These are phyloP conservation scores for Myxozyma melibiosi DNA, from an alignment of 805 yeast genomes.

Conservation along the genomic window DNA sequence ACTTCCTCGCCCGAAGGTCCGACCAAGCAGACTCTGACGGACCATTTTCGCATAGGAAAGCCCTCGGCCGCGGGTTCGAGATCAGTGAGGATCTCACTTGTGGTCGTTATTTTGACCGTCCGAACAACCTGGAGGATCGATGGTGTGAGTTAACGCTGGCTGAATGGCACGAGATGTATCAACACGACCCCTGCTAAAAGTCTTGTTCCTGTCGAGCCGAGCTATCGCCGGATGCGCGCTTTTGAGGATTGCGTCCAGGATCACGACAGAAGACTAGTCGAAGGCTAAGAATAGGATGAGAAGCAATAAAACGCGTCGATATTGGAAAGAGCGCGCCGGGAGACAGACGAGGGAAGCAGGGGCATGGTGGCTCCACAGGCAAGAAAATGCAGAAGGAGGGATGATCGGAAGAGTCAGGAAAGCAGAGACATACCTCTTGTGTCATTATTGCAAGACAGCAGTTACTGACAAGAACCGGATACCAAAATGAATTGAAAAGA, in stretches of 20 bases:
- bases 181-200: too few species aligned
- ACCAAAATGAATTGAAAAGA: background rate
- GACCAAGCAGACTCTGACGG: conserved; percentile 71
- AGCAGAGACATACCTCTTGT: conserved; percentile 6
- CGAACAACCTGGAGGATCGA: conserved; percentile 23
- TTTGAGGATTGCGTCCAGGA: too few species aligned
- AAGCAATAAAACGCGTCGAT: too few species aligned
- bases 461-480: background rate
- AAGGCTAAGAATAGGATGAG: too few species aligned
- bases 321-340: too few species aligned
- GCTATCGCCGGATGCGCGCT: too few species aligned
- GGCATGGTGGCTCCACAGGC: too few species aligned
- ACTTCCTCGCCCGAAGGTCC: conserved; percentile 79
- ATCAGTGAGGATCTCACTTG: conserved; percentile 62
- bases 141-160: conserved; percentile 1
- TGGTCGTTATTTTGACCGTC: conserved; percentile 28
- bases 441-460: background rate
- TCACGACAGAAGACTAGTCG: too few species aligned
- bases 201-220: too few species aligned
- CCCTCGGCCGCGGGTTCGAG: conserved; percentile 84
- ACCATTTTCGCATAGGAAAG: conserved; percentile 94
- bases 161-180: too few species aligned
- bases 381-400: too few species aligned
- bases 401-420: background rate
- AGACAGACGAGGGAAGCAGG: background rate